A percentile compares a stretch with the other conserved stretches of the same genome.
These are phyloP conservation scores for Mycena sp. DNA, from an alignment of 1,284 basidiomycete species.

Conservation along the genomic window DNA sequence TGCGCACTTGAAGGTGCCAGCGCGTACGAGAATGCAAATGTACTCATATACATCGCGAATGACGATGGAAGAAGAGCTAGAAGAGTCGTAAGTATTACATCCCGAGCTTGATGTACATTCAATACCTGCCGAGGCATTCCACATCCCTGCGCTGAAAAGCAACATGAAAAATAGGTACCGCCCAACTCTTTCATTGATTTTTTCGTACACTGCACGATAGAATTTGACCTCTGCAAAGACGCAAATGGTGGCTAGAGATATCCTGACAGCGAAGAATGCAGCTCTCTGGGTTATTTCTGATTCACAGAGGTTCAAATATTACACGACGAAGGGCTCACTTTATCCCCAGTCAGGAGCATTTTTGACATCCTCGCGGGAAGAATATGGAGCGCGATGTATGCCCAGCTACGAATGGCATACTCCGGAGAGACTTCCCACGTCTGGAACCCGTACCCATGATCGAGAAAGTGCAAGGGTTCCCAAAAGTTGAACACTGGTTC, in stretches of 20 bases:
- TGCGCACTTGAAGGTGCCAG: conserved; percentile 73
- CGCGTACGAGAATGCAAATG: conserved; percentile 83
- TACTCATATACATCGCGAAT: conserved; percentile 93
- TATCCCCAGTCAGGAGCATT: conserved; percentile 55
- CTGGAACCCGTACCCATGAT: conserved; percentile 89
- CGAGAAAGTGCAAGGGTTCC: conserved; percentile 95
- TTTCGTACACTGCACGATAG: conserved; percentile 84
- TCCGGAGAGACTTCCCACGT: conserved; percentile 97
- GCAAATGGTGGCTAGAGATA: conserved; percentile 80
- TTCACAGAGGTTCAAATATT: not conserved
- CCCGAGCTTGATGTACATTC: conserved; percentile 22
- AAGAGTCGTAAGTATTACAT: conserved; percentile 8
- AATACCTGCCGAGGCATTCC: conserved; percentile 86
- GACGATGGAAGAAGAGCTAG: conserved; percentile 93
- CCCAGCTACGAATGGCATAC: conserved; percentile 94
- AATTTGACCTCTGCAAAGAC: conserved; percentile 87
- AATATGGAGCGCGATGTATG: conserved; percentile 86
- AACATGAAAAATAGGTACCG: conserved; percentile 92
- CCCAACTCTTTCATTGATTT: conserved; percentile 89
- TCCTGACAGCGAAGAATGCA: conserved; percentile 90
- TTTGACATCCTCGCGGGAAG: conserved; percentile 59
- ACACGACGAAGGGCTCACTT: conserved; percentile 48
- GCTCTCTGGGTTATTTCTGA: conserved; percentile 66
- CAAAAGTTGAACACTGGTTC: conserved; percentile 94
- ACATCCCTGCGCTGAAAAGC: conserved; percentile 91